Percentiles rank a stretch among this genome's conserved stretches.
phyloP scores from a whole-genome alignment of 2,329 filamentous ascomycete genomes.

The Tolypocladium sp. region DNA sequence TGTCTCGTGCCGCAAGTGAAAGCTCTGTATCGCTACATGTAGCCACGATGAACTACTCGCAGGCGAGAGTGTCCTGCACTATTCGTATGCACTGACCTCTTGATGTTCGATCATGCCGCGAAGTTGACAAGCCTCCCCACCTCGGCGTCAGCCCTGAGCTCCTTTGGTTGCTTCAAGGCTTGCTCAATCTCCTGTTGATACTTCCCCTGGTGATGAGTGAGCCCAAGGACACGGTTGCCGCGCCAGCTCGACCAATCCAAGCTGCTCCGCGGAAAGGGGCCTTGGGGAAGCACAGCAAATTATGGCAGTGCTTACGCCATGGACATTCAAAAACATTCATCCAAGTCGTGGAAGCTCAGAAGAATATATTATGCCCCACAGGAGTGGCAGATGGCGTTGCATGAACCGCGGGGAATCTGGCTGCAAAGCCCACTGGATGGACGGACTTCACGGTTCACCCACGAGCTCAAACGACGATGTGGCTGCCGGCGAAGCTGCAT shows the following conservation, averaged over 20 bases:
- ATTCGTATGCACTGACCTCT: background rate
- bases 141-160: conserved; percentile 2
- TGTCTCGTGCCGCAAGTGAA: background rate
- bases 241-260: conserved; percentile 17
- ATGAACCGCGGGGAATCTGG: no score
- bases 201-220: conserved; percentile 2
- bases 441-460: no score
- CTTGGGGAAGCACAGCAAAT: background rate
- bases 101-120: conserved; percentile 19
- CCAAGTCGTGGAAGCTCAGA: background rate
- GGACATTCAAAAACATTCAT: background rate
- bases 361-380: background rate
- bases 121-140: conserved; percentile 24
- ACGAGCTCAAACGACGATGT: no score
- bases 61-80: no score
- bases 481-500: no score
- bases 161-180: background rate
- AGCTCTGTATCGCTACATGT: no score
- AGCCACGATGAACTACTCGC: no score
- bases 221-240: conserved; percentile 25
- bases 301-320: background rate
- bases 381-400: background rate
- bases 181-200: conserved; percentile 3
- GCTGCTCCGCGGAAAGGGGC: background rate
- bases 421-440: no score